Evolutionary conservation across 2,329 filamentous ascomycete species (phyloP).

Genomic region (Aspergillus felis): DNA sequence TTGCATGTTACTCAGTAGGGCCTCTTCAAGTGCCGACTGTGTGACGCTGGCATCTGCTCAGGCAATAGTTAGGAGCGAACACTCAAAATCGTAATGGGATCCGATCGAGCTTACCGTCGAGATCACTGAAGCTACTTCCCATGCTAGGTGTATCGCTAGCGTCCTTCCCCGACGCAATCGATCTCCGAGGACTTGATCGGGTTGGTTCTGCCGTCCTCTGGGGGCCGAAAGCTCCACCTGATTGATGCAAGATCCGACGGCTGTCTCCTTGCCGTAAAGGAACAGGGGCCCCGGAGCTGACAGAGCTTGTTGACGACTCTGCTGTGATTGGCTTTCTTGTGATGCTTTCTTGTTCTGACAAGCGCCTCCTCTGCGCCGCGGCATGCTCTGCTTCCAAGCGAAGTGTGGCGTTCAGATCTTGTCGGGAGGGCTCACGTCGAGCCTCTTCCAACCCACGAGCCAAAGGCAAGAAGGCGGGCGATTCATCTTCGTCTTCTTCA

Average conservation of each 20-base stretch:
- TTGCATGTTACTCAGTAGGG: conserved; percentile 60
- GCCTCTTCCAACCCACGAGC: conserved; percentile 18
- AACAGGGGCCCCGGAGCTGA: conserved; percentile 34
- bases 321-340: conserved; percentile 16
- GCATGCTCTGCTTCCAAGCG: conserved; percentile 32
- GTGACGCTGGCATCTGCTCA: conserved; percentile 57
- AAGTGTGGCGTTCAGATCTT: conserved; percentile 41
- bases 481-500: conserved; percentile 44
- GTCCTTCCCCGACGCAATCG: conserved; percentile 34
- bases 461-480: conserved; percentile 45
- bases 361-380: conserved; percentile 23
- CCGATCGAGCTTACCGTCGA: conserved; percentile 50
- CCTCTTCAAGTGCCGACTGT: conserved; percentile 62
- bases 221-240: conserved; percentile 32
- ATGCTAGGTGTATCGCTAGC: conserved; percentile 57
- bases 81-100: neutral
- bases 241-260: conserved; percentile 10
- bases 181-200: conserved; percentile 45
- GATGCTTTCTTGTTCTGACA: conserved; percentile 21
- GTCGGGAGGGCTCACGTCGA: conserved; percentile 19
- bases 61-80: conserved; percentile 4
- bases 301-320: conserved; percentile 35
- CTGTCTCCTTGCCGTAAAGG: conserved; percentile 18
- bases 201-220: conserved; percentile 48
- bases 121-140: conserved; percentile 63